Base-by-base conservation (phyloP, 257 asterid genomes). In the Petunia secreta region DNA sequence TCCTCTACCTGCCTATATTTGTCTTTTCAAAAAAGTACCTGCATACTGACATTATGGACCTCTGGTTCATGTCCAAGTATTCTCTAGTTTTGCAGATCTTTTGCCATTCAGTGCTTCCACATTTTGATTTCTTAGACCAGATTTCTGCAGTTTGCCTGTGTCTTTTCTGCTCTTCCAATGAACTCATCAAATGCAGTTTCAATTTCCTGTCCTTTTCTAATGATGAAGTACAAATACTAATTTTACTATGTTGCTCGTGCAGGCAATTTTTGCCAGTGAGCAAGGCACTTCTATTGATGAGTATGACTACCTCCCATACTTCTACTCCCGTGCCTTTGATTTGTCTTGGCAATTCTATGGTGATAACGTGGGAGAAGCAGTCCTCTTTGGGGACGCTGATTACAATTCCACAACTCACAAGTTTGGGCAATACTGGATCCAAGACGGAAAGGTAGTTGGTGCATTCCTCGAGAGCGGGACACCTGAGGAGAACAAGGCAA, bases 311-410 rank as follows among this genome's bases (percentile, higher is more conserved):
- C 97, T 94, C 39, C 98, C 98, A 1, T 93, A 66, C 89, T 93
- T 93, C 90, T 93, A 94, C 73, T 93, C 98, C 41, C 98, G 97
- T 43, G 90, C 95, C 40, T 93, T 93, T 25, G 96, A 91, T 85
- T 84, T 94, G 83, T 94, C 98, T 40, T 94, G 98, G 98, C 98
- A 94, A 80, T 93, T 91, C 91, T 93, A 94, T 15, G 98, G 98
- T 5, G 96, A 91, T 88, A 94, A 91, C 34, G 95, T 86, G 15
- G 97, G 98, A 1, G 98, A 94, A 3, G 69, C 90, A 3, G 92
- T 94, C 44, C 85, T 91, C 53, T 94, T 94, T 37, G 98, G 98
- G 0, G 98, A 94, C 82, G 87, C 38, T 84, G 80, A 57, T 80
- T 98, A 96, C 38, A 85, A 84, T 8, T 94, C 98, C 38, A 15